Conservation (phyloP, 2,329 filamentous ascomycete genomes). For the Aspergillus chevalieri region DNA sequence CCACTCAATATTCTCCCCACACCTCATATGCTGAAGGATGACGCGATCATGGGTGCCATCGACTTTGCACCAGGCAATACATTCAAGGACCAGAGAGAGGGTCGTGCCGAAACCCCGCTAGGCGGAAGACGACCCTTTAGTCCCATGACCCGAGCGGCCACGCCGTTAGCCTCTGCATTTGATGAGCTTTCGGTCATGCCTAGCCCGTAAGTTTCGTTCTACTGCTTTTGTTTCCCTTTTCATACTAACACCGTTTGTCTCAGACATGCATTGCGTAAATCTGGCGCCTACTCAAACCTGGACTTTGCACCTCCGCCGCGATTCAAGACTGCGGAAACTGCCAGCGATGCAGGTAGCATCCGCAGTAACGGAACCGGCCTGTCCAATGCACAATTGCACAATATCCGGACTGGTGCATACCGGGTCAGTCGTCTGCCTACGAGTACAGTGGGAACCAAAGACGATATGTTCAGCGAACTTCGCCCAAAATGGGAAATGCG, state of each 20-base stretch:
- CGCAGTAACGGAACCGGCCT: constrained; percentile 72
- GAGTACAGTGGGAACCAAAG: constrained; percentile 71
- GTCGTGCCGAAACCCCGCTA: constrained; percentile 57
- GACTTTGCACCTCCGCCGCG: constrained; percentile 47
- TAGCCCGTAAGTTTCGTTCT: constrained; percentile 67
- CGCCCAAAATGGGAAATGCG: constrained; percentile 51
- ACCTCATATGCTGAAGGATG: constrained; percentile 76
- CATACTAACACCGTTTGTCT: constrained; percentile 13
- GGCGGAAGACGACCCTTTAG: constrained; percentile 63
- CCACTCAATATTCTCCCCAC: constrained; percentile 73
- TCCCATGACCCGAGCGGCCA: constrained; percentile 64
- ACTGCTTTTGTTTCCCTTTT: no score
- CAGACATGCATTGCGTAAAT: constrained; percentile 45
- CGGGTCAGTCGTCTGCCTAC: constrained; percentile 78
- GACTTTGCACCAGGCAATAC: constrained; percentile 80
- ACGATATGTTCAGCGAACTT: constrained; percentile 57
- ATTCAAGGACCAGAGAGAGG: constrained; percentile 62
- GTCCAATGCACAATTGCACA: constrained; percentile 61
- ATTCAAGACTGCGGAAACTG: constrained; percentile 38
- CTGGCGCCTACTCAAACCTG: constrained; percentile 42
- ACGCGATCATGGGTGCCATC: constrained; percentile 64
- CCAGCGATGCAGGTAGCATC: constrained; percentile 44
- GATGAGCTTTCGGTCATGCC: constrained; percentile 81
- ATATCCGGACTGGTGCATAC: constrained; percentile 76
- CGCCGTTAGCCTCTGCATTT: constrained; percentile 75